These are phyloP conservation scores for Chamaecyparis obtusa DNA, from an alignment of 75 land plant genomes.

Conservation along the genomic window DNA sequence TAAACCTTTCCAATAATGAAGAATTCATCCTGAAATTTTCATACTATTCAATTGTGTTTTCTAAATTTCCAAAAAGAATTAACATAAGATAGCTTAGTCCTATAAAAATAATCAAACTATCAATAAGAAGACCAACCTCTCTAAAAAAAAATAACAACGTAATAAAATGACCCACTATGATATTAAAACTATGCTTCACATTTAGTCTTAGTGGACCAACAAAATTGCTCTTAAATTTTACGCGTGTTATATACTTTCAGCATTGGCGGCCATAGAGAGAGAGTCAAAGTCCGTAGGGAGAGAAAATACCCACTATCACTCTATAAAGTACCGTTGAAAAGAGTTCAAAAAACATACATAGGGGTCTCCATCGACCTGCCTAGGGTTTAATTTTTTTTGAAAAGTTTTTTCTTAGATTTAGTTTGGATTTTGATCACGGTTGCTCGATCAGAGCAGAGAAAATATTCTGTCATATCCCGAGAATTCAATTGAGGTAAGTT, in stretches of 20 bases:
- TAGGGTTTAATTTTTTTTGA: background rate
- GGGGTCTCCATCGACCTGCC: background rate
- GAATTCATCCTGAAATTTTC: no score
- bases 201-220: background rate
- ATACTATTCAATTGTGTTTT: no score
- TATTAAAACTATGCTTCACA: no score
- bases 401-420: background rate
- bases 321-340: background rate
- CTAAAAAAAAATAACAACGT: no score
- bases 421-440: background rate
- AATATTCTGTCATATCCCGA: background rate
- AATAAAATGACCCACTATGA: no score
- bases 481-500: background rate
- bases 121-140: no score
- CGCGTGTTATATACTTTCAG: background rate
- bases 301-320: background rate
- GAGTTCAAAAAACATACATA: background rate
- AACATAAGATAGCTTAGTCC: no score
- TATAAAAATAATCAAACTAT: no score
- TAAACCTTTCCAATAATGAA: no score
- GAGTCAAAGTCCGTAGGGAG: background rate
- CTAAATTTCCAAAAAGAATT: no score
- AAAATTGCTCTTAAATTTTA: background rate
- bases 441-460: background rate
- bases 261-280: background rate